Evolutionary conservation across 2,329 filamentous ascomycete species (phyloP).

Genomic region (Grosmannia huntii): DNA sequence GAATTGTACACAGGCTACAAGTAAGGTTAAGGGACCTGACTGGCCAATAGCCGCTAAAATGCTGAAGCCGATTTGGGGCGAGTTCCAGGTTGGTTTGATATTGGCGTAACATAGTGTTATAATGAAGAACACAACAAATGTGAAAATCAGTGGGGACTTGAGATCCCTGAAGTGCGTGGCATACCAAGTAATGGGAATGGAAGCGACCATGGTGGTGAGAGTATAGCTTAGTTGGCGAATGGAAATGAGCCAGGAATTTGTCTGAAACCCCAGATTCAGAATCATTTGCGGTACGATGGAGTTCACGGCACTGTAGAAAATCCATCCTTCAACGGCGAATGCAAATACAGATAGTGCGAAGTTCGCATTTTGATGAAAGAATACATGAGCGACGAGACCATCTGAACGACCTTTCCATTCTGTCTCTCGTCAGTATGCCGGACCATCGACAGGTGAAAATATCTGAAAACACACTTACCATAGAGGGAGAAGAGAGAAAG

Average conservation of each 20-base stretch:
- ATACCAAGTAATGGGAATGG: constrained; percentile 30
- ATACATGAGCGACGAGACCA: constrained; percentile 41
- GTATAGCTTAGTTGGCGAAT: constrained; percentile 33
- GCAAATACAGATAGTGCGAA: constrained; percentile 42
- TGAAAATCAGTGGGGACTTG: constrained; percentile 30
- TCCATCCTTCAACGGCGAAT: constrained; percentile 45
- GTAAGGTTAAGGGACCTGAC: constrained; percentile 33
- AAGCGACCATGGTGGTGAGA: constrained; percentile 25
- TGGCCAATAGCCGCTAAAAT: constrained; percentile 35
- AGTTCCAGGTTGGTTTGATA: constrained; percentile 29
- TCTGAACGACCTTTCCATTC: constrained; percentile 43
- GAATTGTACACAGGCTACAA: constrained; percentile 38
- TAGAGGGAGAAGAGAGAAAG: constrained; percentile 26
- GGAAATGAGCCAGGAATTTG: constrained; percentile 31
- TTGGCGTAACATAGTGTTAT: constrained; percentile 32
- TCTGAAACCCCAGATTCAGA: constrained; percentile 34
- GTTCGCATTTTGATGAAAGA: constrained; percentile 39
- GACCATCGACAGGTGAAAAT: background rate
- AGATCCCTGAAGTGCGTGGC: constrained; percentile 35
- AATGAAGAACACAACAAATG: constrained; percentile 32
- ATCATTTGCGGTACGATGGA: constrained; percentile 35
- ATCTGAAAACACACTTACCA: constrained; percentile 17
- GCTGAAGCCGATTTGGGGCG: constrained; percentile 33
- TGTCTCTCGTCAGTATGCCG: constrained; percentile 13
- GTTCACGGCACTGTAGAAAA: constrained; percentile 42